Evolutionary conservation across 2,329 filamentous ascomycete species (phyloP).

Genomic region (Venturiaceae sp.): DNA sequence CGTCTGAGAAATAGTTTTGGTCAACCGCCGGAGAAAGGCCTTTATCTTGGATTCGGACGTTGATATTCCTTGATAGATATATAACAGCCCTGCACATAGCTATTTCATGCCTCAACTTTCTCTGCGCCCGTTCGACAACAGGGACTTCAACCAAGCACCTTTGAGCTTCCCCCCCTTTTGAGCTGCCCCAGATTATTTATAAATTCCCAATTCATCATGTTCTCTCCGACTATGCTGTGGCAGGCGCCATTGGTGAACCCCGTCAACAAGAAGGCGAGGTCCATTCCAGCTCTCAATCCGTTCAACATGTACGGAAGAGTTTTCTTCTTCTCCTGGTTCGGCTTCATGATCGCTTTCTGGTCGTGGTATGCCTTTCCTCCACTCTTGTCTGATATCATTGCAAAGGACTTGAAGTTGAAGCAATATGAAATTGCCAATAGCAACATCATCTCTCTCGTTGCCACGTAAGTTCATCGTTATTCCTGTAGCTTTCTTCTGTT

Average conservation of each 20-base stretch:
- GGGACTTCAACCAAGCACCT: background rate
- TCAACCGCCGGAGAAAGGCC: background rate
- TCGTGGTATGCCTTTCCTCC: slow-evolving; percentile 79
- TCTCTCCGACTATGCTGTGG: slow-evolving; percentile 9
- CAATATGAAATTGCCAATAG: slow-evolving; percentile 72
- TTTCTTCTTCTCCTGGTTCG: slow-evolving; percentile 83
- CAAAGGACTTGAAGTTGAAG: slow-evolving; percentile 63
- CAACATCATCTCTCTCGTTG: slow-evolving; percentile 67
- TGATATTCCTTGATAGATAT: background rate
- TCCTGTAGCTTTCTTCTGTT: background rate
- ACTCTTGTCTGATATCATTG: slow-evolving; percentile 69
- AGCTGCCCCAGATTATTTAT: background rate
- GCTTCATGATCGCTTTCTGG: slow-evolving; percentile 70
- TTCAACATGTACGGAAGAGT: slow-evolving; percentile 74
- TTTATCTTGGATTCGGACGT: background rate
- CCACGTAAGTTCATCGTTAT: slow-evolving; percentile 3
- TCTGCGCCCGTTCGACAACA: background rate
- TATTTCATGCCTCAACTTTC: background rate
- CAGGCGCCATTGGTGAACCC: slow-evolving; percentile 66
- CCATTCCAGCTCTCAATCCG: slow-evolving; percentile 70
- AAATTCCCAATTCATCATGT: background rate
- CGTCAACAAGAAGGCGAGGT: slow-evolving; percentile 71
- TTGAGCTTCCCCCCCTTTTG: background rate
- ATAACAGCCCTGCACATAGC: background rate
- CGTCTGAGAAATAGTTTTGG: background rate